Base-by-base conservation (phyloP, 306 rosid genomes). In the Cucumis cinereus region DNA sequence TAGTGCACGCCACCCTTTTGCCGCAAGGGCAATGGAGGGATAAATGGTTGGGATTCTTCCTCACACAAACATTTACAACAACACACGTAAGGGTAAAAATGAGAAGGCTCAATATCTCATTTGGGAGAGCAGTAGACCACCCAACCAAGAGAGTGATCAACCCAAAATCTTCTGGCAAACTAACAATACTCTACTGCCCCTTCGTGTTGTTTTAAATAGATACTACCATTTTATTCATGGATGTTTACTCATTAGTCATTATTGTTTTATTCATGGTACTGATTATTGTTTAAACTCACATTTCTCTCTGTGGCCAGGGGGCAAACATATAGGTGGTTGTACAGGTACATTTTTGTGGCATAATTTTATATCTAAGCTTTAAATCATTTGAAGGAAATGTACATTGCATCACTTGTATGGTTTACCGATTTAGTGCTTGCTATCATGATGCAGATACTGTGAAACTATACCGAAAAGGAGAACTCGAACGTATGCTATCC, bases 261-360 rank as follows among this genome's bases (percentile, higher is more conserved):
- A 30, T 30, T 30, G 35, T 64, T 64, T 38, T 74, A 28, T 45
- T 56, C 52, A 49, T 73, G 55, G 75, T 74, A 41, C 49, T 76
- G 54, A 36, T 8, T 40, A 20, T 38, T 23, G 41, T 49, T 30
- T 47, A 79, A 78, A 36, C 73, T 19, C 24, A 85, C 68, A 50
- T 88, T 79, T 8, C 73, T 81, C 79, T 81, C 54, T 60, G 53
- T 85, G 75, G 45, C 33, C 96, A 94, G 97, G 96, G 60, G 98
- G 99, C 75, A 85, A 90, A 41, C 98, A 92, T 77, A 90, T 94
- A 54, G 99, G 97, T 10, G 99, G 99, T 50, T 94, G 96, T 88
- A 83, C 97, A 85, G 97, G 99, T 94, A 85, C 33, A 23, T 12
- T 45, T 72, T 47, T 74, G 73, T 33, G 62, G 12, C 52, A 47